A percentile compares a stretch with the other conserved stretches of the same genome.
Evolutionary conservation across 306 rosid genomes (phyloP).

Genomic region (Cicer arietinum): DNA sequence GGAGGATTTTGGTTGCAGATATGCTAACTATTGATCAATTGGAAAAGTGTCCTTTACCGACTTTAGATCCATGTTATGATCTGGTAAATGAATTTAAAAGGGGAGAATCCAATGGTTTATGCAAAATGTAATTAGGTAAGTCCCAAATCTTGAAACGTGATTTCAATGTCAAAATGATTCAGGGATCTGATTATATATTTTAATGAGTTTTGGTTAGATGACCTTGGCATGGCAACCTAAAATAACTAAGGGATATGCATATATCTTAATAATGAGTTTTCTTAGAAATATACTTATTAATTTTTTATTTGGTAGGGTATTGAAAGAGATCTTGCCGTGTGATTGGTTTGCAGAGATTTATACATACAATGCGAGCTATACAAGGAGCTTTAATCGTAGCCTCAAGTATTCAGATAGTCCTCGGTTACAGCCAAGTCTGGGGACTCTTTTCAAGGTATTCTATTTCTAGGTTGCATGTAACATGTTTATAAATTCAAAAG

Average conservation of each 20-base stretch:
- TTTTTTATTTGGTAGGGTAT: slow-evolving; percentile 80
- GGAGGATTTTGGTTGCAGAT: slow-evolving; percentile 32
- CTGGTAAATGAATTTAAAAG: slow-evolving; percentile 19
- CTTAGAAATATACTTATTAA: slow-evolving; percentile 51
- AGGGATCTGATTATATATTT: slow-evolving; percentile 35
- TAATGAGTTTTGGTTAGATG: slow-evolving; percentile 24
- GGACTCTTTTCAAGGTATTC: slow-evolving; percentile 88
- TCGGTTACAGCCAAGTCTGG: slow-evolving; percentile 99
- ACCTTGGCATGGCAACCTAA: slow-evolving; percentile 20
- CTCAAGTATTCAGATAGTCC: slow-evolving; percentile 89
- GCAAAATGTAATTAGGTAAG: slow-evolving; percentile 2
- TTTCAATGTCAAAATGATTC: slow-evolving; percentile 16
- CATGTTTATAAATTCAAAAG: slow-evolving; percentile 11
- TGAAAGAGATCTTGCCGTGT: slow-evolving; percentile 87
- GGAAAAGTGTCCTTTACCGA: not conserved
- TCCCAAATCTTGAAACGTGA: slow-evolving; percentile 5
- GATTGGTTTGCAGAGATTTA: slow-evolving; percentile 97
- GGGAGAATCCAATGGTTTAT: slow-evolving; percentile 15
- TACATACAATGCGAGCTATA: slow-evolving; percentile 92
- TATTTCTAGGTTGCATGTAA: not conserved
- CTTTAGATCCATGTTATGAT: slow-evolving; percentile 19
- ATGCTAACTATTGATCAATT: not conserved
- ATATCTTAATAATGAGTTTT: slow-evolving; percentile 21
- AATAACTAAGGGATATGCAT: slow-evolving; percentile 40
- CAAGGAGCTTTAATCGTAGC: slow-evolving; percentile 97